phyloP scores from a whole-genome alignment of 75 land plant genomes.

The Pseudotsuga menziesii region DNA sequence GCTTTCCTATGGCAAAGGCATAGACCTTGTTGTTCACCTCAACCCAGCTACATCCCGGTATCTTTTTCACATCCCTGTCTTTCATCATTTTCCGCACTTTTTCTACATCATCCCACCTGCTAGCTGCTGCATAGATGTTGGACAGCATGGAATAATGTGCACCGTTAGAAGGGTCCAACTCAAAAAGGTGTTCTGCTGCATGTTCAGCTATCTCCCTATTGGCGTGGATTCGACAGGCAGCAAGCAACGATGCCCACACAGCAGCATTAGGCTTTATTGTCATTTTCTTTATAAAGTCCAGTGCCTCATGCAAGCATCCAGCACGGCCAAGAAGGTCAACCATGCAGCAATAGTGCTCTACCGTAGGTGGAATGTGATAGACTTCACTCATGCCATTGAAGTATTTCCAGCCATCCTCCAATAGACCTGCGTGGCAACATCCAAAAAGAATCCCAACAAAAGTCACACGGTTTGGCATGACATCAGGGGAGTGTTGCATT shows the following conservation, averaged over 20 bases:
- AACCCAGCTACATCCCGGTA: conserved; percentile 26
- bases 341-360: conserved; percentile 24
- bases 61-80: conserved; percentile 14
- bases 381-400: conserved; percentile 12
- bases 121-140: conserved; percentile 43
- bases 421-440: conserved; percentile 18
- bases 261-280: conserved; percentile 10
- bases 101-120: conserved; percentile 41
- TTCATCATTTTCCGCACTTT: conserved; percentile 52
- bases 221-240: conserved; percentile 14
- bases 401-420: conserved; percentile 10
- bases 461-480: conserved; percentile 29
- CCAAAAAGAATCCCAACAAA: conserved; percentile 24
- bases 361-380: conserved; percentile 8
- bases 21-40: conserved; percentile 18
- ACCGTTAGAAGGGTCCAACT: conserved; percentile 14
- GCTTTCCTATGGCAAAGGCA: conserved; percentile 4
- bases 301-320: conserved; percentile 21
- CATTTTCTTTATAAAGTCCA: conserved; percentile 16
- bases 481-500: conserved; percentile 25
- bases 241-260: conserved; percentile 12
- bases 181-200: conserved; percentile 18
- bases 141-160: conserved; percentile 29
- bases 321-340: conserved; percentile 27
- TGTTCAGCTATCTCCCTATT: conserved; percentile 12